A percentile compares a stretch with the other conserved stretches of the same genome.
Conservation (phyloP, 768 basidiomycete species). For the Trametes maxima region DNA sequence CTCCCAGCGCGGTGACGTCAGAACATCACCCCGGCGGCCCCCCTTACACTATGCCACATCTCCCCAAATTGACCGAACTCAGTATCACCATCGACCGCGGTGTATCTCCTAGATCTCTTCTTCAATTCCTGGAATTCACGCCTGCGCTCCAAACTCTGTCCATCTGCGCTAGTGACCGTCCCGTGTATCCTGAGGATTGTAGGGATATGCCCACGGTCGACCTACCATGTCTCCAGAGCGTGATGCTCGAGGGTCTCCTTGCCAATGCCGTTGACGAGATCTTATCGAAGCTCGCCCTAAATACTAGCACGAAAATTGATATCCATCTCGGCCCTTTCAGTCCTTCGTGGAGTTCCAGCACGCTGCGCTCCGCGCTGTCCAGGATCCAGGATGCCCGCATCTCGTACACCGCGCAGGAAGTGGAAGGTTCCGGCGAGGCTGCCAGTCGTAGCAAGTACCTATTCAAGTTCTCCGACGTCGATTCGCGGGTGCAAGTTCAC, state of each 20-base stretch:
- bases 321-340: background rate
- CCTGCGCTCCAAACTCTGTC: background rate
- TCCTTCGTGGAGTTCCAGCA: background rate
- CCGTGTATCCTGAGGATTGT: background rate
- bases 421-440: background rate
- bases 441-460: background rate
- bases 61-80: background rate
- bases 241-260: background rate
- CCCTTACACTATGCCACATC: background rate
- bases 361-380: background rate
- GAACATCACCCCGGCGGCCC: background rate
- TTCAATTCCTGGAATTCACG: background rate
- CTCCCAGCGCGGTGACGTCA: background rate
- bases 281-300: background rate
- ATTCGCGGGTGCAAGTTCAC: background rate
- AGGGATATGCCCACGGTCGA: background rate
- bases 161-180: background rate
- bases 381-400: background rate
- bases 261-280: background rate
- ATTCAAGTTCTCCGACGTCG: slow-evolving; percentile 3
- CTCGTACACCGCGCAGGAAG: background rate
- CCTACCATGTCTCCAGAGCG: background rate
- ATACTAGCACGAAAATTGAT: background rate
- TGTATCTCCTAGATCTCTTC: background rate
- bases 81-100: background rate